These are phyloP conservation scores for Macadamia integrifolia DNA, from an alignment of 164 flowering plant species.

Conservation along the genomic window DNA sequence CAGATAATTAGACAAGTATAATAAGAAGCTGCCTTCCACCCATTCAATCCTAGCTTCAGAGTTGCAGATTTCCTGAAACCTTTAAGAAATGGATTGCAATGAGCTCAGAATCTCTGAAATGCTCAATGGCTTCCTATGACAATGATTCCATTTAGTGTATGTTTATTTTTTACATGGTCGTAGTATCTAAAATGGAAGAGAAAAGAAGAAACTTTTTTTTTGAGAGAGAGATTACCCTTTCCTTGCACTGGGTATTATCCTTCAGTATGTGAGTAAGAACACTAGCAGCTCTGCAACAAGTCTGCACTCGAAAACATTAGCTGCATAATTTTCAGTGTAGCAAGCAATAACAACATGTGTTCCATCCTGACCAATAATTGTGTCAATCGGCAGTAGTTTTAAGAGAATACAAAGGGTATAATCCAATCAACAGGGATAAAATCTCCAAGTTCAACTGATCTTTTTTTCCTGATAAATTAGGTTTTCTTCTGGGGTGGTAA, in stretches of 20 bases:
- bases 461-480: no score
- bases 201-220: background rate
- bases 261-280: conserved; percentile 80
- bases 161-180: background rate
- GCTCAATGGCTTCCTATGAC: background rate
- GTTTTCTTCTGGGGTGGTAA: no score
- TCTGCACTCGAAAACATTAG: conserved; percentile 46
- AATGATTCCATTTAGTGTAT: background rate
- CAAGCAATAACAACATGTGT: conserved; percentile 4
- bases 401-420: background rate
- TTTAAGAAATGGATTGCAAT: no score
- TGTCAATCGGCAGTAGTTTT: background rate
- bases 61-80: no score
- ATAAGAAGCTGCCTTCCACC: no score
- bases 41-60: no score
- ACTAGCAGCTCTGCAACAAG: conserved; percentile 89
- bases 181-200: background rate
- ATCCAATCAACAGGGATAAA: background rate
- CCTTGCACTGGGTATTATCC: conserved; percentile 85
- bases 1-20: background rate
- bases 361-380: background rate
- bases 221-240: conserved; percentile 47
- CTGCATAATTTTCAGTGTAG: background rate
- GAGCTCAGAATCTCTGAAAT: no score
- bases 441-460: background rate